Evolutionary conservation across 2,329 filamentous ascomycete species (phyloP).

Genomic region (Paracoccidioides brasiliensis): DNA sequence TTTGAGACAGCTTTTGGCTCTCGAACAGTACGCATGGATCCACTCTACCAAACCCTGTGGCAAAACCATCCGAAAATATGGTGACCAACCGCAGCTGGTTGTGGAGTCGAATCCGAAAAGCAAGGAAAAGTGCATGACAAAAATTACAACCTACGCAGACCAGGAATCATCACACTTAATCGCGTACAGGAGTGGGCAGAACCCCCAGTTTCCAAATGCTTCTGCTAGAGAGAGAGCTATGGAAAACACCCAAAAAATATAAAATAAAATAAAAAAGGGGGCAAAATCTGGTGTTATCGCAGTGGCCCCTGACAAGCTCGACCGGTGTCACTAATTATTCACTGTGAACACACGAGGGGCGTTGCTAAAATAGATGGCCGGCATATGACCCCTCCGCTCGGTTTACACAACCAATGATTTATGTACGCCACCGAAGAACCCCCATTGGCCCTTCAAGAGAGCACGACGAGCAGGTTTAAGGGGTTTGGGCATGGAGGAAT

Average conservation of each 20-base stretch:
- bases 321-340: not conserved
- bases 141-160: too few relatives aligned
- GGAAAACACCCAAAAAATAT: too few relatives aligned
- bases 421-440: not conserved
- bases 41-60: not conserved
- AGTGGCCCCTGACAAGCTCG: too few relatives aligned
- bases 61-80: not conserved
- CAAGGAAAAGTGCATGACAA: too few relatives aligned
- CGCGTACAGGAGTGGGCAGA: too few relatives aligned
- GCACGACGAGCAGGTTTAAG: not conserved
- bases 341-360: not conserved
- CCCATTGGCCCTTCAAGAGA: not conserved
- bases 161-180: too few relatives aligned
- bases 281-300: not conserved
- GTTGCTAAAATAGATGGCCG: not conserved
- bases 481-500: not conserved
- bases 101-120: too few relatives aligned
- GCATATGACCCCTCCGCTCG: not conserved
- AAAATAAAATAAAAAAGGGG: too few relatives aligned
- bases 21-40: not conserved
- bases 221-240: too few relatives aligned
- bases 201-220: too few relatives aligned
- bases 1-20: not conserved
- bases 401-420: not conserved
- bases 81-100: too few relatives aligned